A percentile compares a stretch with the other conserved stretches of the same genome.
Evolutionary conservation across 2,329 filamentous ascomycete genomes (phyloP).

Genomic region (Aspergillus quadrilineatus): DNA sequence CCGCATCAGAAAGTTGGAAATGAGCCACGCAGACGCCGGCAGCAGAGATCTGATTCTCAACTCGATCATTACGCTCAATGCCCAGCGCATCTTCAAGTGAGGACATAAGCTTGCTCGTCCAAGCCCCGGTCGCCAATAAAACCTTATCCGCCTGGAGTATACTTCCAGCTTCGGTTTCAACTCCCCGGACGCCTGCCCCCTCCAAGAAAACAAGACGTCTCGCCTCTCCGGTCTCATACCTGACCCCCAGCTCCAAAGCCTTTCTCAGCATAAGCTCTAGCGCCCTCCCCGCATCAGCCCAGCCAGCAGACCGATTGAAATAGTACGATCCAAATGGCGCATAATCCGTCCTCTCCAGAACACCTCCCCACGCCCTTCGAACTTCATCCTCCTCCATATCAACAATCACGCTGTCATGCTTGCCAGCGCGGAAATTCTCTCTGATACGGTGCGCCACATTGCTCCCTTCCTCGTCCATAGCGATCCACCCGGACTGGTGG

Average conservation of each 20-base stretch:
- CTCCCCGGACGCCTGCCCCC: constrained; percentile 41
- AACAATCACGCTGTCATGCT: constrained; percentile 40
- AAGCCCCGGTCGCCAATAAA: constrained; percentile 57
- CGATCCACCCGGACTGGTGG: constrained; percentile 61
- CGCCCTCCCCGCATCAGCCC: constrained; percentile 53
- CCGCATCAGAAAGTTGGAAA: constrained; percentile 52
- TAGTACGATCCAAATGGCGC: constrained; percentile 45
- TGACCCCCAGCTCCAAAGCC: constrained; percentile 47
- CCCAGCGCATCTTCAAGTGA: constrained; percentile 47
- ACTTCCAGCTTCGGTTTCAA: constrained; percentile 49
- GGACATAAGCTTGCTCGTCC: constrained; percentile 56
- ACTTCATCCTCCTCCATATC: constrained; percentile 47
- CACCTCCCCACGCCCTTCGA: constrained; percentile 41
- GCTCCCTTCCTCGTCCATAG: constrained; percentile 51
- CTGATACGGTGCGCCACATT: constrained; percentile 54
- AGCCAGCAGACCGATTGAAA: constrained; percentile 53
- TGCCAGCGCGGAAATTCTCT: constrained; percentile 53
- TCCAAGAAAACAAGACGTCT: constrained; percentile 42
- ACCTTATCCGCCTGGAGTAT: constrained; percentile 53
- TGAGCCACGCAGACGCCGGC: constrained; percentile 62
- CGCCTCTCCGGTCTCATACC: constrained; percentile 46
- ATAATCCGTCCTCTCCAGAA: constrained; percentile 40
- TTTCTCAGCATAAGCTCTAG: constrained; percentile 46
- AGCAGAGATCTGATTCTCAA: constrained; percentile 56
- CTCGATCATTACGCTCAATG: constrained; percentile 49